phyloP scores from a whole-genome alignment of 2,329 filamentous ascomycete species.

The Fusarium neocosmosporiellum region DNA sequence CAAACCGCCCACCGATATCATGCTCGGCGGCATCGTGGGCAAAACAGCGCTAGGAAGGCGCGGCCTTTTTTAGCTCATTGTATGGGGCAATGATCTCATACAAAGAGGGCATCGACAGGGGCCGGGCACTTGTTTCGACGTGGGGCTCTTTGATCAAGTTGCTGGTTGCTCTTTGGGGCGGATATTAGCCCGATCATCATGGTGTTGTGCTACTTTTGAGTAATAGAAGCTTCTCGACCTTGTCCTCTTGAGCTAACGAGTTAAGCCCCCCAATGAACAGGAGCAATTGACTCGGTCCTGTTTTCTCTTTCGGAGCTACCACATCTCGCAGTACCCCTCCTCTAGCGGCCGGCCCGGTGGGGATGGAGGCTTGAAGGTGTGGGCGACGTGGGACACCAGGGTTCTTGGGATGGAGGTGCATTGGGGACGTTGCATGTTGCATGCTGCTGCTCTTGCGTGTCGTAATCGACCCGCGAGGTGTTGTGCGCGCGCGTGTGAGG shows the following conservation, averaged over 20 bases:
- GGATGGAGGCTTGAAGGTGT: slow-evolving; percentile 1
- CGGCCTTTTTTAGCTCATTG: slow-evolving; percentile 31
- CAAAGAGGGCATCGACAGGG: slow-evolving; percentile 1
- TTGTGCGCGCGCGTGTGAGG: slow-evolving; percentile 6
- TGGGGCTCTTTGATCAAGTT: slow-evolving; percentile 16
- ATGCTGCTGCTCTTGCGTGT: background rate
- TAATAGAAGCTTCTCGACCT: slow-evolving; percentile 32
- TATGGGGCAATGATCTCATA: slow-evolving; percentile 40
- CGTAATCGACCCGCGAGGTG: slow-evolving; percentile 7
- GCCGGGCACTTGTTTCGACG: slow-evolving; percentile 1
- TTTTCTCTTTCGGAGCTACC: slow-evolving; percentile 23
- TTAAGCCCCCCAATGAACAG: background rate
- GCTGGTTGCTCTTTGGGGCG: slow-evolving; percentile 5
- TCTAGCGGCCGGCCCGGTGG: slow-evolving; percentile 10
- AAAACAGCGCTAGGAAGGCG: slow-evolving; percentile 7
- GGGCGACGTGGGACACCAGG: slow-evolving; percentile 20
- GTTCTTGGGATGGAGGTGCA: slow-evolving; percentile 21
- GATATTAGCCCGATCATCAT: background rate
- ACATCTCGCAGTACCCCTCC: slow-evolving; percentile 8
- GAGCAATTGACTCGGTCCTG: background rate
- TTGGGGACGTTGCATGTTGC: slow-evolving; percentile 1
- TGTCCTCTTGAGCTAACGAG: background rate
- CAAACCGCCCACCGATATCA: slow-evolving; percentile 27
- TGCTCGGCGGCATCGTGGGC: slow-evolving; percentile 13
- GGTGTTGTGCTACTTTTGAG: background rate